A percentile compares a stretch with the other conserved stretches of the same genome.
phyloP scores from a whole-genome alignment of 257 asterid genomes.

The Solanum habrochaites region DNA sequence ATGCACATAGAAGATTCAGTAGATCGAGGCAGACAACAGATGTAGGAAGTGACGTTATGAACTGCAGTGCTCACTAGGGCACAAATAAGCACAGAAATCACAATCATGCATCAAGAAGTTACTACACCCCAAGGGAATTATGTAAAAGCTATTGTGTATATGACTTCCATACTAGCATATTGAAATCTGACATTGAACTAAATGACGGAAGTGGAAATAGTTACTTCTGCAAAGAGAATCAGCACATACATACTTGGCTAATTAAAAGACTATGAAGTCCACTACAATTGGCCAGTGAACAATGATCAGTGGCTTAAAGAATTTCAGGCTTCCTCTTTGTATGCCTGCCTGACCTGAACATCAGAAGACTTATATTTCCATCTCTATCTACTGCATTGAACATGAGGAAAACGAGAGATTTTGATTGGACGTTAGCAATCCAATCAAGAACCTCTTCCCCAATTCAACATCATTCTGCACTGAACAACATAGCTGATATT shows the following conservation, averaged over 20 bases:
- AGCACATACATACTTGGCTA: neutral
- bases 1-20: neutral
- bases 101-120: neutral
- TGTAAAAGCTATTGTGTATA: neutral
- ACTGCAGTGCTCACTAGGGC: neutral
- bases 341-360: neutral
- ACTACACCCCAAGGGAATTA: neutral
- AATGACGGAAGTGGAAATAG: neutral
- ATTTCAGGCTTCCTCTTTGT: neutral
- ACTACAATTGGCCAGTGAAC: neutral
- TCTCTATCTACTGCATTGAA: neutral
- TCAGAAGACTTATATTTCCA: neutral
- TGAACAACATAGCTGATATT: neutral
- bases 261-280: neutral
- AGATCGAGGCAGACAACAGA: neutral
- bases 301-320: neutral
- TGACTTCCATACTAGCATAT: neutral
- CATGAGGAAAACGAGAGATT: neutral
- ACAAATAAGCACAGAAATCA: neutral
- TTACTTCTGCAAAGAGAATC: neutral
- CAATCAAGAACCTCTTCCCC: neutral
- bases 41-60: neutral
- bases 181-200: neutral
- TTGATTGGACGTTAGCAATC: neutral
- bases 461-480: neutral